Conservation (phyloP, 345 rosid genomes). For the Boechera retrofracta region DNA sequence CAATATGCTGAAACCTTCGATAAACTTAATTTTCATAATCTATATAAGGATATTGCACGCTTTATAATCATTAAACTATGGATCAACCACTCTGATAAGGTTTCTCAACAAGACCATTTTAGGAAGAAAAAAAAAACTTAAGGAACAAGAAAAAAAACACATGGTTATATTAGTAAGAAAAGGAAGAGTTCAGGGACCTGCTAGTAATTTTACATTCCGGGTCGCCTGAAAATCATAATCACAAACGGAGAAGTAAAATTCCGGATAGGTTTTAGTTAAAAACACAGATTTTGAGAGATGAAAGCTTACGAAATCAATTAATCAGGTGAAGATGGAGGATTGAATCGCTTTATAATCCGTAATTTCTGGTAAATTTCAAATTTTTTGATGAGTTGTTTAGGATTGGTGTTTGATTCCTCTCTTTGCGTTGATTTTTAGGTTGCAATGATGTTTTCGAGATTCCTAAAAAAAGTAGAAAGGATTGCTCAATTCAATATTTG, state of each 20-base stretch:
- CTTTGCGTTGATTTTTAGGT: conserved; percentile 18
- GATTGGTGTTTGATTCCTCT: conserved; percentile 22
- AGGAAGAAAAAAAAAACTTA: too few relatives aligned
- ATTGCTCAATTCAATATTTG: conserved; percentile 38
- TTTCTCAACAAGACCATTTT: too few relatives aligned
- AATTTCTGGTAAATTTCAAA: conserved; percentile 24
- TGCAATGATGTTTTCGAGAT: conserved; percentile 22
- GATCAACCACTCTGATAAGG: too few relatives aligned
- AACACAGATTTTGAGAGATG: conserved; percentile 25
- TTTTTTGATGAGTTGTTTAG: conserved; percentile 15
- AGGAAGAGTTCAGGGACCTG: conserved; percentile 6
- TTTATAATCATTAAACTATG: too few relatives aligned
- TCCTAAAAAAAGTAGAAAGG: conserved; percentile 30
- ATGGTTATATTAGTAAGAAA: conserved; percentile 10
- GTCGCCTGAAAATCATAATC: conserved; percentile 24
- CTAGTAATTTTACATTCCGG: not conserved
- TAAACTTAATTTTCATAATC: too few relatives aligned
- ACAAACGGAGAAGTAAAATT: not conserved
- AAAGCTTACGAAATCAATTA: not conserved
- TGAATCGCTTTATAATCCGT: not conserved
- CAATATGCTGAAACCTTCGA: too few relatives aligned
- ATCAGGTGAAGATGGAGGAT: conserved; percentile 18
- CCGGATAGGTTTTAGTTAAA: conserved; percentile 19
- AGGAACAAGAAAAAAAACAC: not conserved
- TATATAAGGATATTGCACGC: too few relatives aligned